Conservation (phyloP, 352 stramenopile genomes). For the Pythium rishiriense region DNA sequence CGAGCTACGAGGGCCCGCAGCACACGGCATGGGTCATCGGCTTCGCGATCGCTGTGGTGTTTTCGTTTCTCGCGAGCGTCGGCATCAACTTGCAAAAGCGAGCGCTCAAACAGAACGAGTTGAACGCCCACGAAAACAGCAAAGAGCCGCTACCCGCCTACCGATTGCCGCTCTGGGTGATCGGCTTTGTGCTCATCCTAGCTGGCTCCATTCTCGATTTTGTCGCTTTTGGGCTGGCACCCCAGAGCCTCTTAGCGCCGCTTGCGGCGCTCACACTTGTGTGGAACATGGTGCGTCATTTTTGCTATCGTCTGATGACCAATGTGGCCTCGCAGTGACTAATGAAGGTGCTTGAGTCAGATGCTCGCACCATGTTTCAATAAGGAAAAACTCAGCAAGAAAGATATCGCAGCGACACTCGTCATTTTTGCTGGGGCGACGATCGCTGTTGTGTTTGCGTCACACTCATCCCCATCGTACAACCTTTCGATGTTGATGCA, state of each 20-base stretch:
- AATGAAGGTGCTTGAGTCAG: conserved; percentile 15
- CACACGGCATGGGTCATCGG: conserved; percentile 75
- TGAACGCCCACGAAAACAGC: conserved; percentile 51
- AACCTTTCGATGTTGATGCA: conserved; percentile 76
- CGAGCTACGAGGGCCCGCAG: conserved; percentile 60
- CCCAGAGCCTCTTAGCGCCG: conserved; percentile 85
- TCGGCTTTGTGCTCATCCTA: conserved; percentile 83
- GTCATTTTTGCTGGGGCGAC: conserved; percentile 85
- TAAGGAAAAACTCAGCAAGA: conserved; percentile 81
- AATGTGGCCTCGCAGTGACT: background rate
- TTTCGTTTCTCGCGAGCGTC: conserved; percentile 80
- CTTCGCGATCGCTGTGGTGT: conserved; percentile 79
- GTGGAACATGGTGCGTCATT: conserved; percentile 83
- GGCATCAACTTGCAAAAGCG: conserved; percentile 87
- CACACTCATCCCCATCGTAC: conserved; percentile 83
- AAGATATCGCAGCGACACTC: conserved; percentile 78
- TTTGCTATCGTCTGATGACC: no score
- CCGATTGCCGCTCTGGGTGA: conserved; percentile 76
- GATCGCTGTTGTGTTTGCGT: conserved; percentile 81
- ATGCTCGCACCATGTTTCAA: conserved; percentile 87
- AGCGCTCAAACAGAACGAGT: conserved; percentile 82
- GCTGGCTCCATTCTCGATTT: conserved; percentile 89
- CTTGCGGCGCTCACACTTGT: conserved; percentile 89
- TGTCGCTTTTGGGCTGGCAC: conserved; percentile 88
- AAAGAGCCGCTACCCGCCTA: conserved; percentile 58